phyloP scores from a whole-genome alignment of 225 moss, liverwort and hornwort species.

The Anthoceros angustus region DNA sequence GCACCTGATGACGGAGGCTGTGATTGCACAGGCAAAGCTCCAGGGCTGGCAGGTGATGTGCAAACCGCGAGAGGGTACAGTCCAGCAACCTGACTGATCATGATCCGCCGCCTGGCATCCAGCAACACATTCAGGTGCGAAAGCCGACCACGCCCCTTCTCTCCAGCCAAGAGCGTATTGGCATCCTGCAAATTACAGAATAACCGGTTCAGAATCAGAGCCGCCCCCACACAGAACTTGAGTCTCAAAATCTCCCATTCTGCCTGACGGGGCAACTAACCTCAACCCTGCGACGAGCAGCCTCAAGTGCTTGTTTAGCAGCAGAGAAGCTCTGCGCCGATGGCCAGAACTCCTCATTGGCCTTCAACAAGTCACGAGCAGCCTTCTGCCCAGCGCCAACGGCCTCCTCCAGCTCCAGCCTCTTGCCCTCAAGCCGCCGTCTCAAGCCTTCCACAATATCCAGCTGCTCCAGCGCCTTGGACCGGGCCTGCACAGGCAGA shows the following conservation, averaged over 20 bases:
- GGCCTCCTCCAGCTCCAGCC: conserved; percentile 27
- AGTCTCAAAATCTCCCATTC: neutral
- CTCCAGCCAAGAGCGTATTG: conserved; percentile 57
- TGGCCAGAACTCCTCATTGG: conserved; percentile 40
- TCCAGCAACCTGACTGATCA: conserved; percentile 72
- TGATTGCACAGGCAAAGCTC: conserved; percentile 7
- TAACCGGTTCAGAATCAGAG: neutral
- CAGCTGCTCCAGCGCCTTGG: conserved; percentile 33
- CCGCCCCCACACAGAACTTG: neutral
- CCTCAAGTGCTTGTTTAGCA: conserved; percentile 33
- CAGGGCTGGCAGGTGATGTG: conserved; percentile 23
- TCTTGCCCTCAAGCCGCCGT: conserved; percentile 46
- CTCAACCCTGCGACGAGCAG: conserved; percentile 64
- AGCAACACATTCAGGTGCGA: conserved; percentile 39
- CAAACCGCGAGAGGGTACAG: conserved; percentile 56
- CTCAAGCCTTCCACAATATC: conserved; percentile 69
- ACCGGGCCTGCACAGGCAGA: conserved; percentile 16
- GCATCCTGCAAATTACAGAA: conserved; percentile 40
- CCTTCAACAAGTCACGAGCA: conserved; percentile 28
- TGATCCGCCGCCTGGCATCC: conserved; percentile 63
- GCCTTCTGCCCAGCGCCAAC: conserved; percentile 20
- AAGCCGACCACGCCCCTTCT: conserved; percentile 68
- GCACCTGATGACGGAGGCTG: conserved; percentile 10
- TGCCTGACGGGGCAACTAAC: conserved; percentile 17
- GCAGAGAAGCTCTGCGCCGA: conserved; percentile 32